Conservation (phyloP, 805 yeast genomes). For the Jamesozyma hellenica region DNA sequence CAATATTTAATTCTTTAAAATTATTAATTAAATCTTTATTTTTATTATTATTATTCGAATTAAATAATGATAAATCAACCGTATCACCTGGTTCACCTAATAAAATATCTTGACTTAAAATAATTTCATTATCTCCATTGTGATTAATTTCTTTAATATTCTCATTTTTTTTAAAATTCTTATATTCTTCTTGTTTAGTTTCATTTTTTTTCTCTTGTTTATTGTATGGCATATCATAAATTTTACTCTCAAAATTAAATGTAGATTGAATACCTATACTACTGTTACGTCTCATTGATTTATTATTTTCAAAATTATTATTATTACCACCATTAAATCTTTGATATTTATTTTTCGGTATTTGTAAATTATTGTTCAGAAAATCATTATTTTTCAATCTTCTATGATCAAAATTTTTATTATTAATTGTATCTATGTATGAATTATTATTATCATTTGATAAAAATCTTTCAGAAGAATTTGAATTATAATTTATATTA, state of each 20-base stretch:
- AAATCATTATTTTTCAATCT: constrained; percentile 11
- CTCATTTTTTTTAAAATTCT: not conserved
- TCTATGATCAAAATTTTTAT: constrained; percentile 6
- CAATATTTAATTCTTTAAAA: constrained; percentile 1
- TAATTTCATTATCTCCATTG: not conserved
- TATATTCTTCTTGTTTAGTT: too few species aligned
- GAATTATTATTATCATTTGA: not conserved
- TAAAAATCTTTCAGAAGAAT: too few species aligned
- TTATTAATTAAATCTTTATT: constrained; percentile 1
- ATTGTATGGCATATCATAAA: constrained; percentile 29
- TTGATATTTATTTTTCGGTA: not conserved
- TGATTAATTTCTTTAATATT: not conserved
- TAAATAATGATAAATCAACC: constrained; percentile 18
- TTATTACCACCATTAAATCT: not conserved
- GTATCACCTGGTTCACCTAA: constrained; percentile 29
- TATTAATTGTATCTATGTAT: not conserved
- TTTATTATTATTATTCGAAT: not conserved
- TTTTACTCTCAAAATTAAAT: constrained; percentile 32
- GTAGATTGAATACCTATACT: constrained; percentile 6
- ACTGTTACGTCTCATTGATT: constrained; percentile 5
- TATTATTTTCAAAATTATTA: not conserved
- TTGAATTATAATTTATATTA: too few species aligned
- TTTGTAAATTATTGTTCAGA: not conserved
- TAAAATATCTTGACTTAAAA: constrained; percentile 15
- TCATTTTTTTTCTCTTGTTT: not conserved